Conservation (phyloP, 2,329 filamentous ascomycete species). For the Raffaelea albimanens region DNA sequence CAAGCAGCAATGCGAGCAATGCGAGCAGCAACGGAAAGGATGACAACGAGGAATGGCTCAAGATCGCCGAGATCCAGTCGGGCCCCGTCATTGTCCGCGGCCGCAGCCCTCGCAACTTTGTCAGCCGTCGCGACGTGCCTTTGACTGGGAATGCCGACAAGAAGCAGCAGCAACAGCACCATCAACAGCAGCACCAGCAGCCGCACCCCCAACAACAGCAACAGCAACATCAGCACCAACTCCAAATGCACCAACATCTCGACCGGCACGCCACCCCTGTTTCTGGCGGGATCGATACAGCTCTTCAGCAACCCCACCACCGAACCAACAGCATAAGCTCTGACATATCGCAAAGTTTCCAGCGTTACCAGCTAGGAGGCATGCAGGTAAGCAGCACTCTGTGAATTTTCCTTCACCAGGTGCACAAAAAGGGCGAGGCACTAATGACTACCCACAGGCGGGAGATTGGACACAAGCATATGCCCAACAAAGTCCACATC, state of each 20-base stretch:
- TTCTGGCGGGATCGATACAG: background rate
- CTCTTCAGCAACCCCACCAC: constrained; percentile 1
- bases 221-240: constrained; percentile 1
- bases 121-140: constrained; percentile 77
- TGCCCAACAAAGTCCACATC: constrained; percentile 31
- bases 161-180: background rate
- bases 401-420: no score
- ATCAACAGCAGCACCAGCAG: constrained; percentile 27
- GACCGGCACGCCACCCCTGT: background rate
- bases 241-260: background rate
- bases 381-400: constrained; percentile 9
- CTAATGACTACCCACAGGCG: no score
- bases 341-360: constrained; percentile 3
- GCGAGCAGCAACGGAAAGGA: constrained; percentile 36
- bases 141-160: constrained; percentile 35
- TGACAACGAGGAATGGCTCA: constrained; percentile 55
- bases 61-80: constrained; percentile 77
- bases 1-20: constrained; percentile 1
- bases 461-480: constrained; percentile 37
- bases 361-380: constrained; percentile 6
- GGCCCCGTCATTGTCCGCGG: constrained; percentile 93
- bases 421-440: no score
- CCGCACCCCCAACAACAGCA: constrained; percentile 26
- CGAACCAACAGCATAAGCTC: constrained; percentile 3
- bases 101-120: constrained; percentile 87